Evolutionary conservation across 441 rosid species (phyloP).

Genomic region (Adansonia madagascariensis): DNA sequence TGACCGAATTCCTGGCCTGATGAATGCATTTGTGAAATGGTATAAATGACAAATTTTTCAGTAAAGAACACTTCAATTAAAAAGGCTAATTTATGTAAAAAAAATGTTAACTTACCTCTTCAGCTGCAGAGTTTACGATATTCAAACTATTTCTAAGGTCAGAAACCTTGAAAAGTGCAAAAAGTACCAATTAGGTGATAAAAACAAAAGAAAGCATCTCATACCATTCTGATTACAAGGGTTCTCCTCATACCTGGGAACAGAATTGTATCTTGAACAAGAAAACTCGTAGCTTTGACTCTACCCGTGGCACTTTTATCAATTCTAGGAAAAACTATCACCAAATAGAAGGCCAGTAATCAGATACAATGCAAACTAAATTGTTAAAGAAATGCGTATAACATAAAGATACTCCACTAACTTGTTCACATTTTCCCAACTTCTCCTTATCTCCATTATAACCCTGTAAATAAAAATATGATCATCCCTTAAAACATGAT

Average conservation of each 20-base stretch:
- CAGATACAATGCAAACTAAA: slow-evolving; percentile 20
- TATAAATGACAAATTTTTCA: slow-evolving; percentile 29
- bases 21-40: slow-evolving; percentile 30
- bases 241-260: slow-evolving; percentile 67
- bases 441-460: slow-evolving; percentile 66
- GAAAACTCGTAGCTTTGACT: slow-evolving; percentile 90
- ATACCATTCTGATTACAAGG: slow-evolving; percentile 27
- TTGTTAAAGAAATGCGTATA: slow-evolving; percentile 23
- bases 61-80: slow-evolving; percentile 16
- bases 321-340: slow-evolving; percentile 87
- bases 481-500: neutral
- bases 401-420: slow-evolving; percentile 34
- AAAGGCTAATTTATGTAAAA: slow-evolving; percentile 25
- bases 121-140: slow-evolving; percentile 69
- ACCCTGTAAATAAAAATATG: slow-evolving; percentile 47
- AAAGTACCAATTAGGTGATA: slow-evolving; percentile 28
- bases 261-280: slow-evolving; percentile 82
- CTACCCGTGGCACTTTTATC: slow-evolving; percentile 92
- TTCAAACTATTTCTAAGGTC: slow-evolving; percentile 80
- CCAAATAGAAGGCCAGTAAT: slow-evolving; percentile 33
- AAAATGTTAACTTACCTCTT: slow-evolving; percentile 67
- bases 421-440: slow-evolving; percentile 95
- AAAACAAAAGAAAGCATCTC: slow-evolving; percentile 29
- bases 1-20: slow-evolving; percentile 77
- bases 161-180: slow-evolving; percentile 60